Conservation (phyloP, 2,329 filamentous ascomycete species). For the Fusarium nanum region DNA sequence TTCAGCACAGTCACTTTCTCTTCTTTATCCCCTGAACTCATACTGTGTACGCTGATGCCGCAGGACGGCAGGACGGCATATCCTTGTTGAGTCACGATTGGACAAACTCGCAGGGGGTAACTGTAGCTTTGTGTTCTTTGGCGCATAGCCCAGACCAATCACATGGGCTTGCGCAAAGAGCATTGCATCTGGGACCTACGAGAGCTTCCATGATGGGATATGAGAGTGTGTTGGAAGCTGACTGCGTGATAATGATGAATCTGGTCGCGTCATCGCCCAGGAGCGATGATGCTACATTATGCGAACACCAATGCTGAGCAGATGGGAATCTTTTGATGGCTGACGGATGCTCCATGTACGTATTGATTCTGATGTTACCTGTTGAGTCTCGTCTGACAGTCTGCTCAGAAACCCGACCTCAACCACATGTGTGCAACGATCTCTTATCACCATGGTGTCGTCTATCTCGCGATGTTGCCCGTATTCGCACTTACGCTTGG, state of each 20-base stretch:
- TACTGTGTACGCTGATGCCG: constrained; percentile 25
- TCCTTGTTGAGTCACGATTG: constrained; percentile 31
- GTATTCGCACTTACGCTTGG: constrained; percentile 40
- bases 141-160: constrained; percentile 30
- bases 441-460: constrained; percentile 11
- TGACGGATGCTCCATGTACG: background rate
- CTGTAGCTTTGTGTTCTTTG: constrained; percentile 11
- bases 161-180: constrained; percentile 14
- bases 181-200: constrained; percentile 25
- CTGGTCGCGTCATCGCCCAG: constrained; percentile 39
- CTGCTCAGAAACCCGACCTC: background rate
- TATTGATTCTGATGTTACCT: background rate
- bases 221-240: constrained; percentile 36
- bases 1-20: constrained; percentile 1
- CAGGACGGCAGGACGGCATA: constrained; percentile 20
- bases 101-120: constrained; percentile 18
- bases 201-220: constrained; percentile 41
- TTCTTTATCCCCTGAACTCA: background rate
- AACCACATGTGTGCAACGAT: constrained; percentile 7
- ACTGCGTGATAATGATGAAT: constrained; percentile 35
- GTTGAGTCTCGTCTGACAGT: constrained; percentile 8
- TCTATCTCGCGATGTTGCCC: constrained; percentile 27
- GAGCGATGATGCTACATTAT: constrained; percentile 4
- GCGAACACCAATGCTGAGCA: background rate
- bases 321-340: background rate